Base-by-base conservation (phyloP, 2,329 filamentous ascomycete genomes). In the Rutstroemia sp. region DNA sequence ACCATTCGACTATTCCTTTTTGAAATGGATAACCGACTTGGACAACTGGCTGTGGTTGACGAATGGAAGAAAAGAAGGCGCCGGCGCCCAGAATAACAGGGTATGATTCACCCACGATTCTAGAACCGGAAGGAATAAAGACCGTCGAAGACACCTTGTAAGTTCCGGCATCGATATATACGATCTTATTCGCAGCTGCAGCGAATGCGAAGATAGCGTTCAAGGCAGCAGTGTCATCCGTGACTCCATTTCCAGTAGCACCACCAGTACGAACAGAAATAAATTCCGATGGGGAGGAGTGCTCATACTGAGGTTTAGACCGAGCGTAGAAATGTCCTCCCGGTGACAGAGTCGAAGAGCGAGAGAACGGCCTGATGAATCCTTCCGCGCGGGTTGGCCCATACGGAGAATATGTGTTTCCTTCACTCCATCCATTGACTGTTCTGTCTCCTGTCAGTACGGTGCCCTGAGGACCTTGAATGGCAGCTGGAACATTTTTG, bases 171-270 rank as follows among this genome's bases (percentile, higher is more conserved):
- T 83, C 80, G 58, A 84, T 73, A 70, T 77, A 83, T 8, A 82
- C 68, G 49, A 84, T 73, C 58, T 78, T 75, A 19, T 73, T 72
- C n/a, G 70, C 65, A 0, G 71, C 66, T 2, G 73, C 74, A 3
- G 82, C 80, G 2, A 67, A 69, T 65, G 75, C 72, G 65, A 87
- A 76, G n/a, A 78, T 76, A 1, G 64, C 68, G 65, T 87, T 81
- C 12, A 87, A 73, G 2, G 80, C 80, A 2, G 72, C 70, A 2
- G 83, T 86, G 63, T 85, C 81, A 65, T 86, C 82, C 1, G 78
- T 77, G 2, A 69, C 67, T 12, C 80, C 82, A 65, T 85, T 76
- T 48, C 81, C 82, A 47, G 64, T 73, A 5, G 73, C 73, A 58
- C 51, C 71, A 58, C 56, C 64, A 52, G 62, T 68, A 53, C 76